These are phyloP conservation scores for Scenedesmus sp. DNA, from an alignment of 163 green algal genomes.

Conservation along the genomic window DNA sequence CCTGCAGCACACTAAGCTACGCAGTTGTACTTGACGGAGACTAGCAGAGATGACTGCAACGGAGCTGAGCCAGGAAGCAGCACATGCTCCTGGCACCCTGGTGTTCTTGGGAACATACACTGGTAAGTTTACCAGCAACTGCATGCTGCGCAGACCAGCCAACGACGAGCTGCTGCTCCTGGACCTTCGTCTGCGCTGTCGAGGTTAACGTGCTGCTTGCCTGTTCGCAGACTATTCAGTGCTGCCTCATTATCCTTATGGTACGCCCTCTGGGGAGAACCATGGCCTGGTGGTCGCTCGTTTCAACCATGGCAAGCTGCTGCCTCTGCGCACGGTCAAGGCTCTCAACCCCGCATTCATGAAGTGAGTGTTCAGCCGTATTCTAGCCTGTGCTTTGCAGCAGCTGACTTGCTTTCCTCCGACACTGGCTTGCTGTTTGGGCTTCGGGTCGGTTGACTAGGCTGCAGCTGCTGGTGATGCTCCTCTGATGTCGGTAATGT, in stretches of 20 bases:
- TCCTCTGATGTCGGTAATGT: neutral
- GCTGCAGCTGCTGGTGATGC: neutral
- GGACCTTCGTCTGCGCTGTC: neutral
- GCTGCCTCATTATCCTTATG: constrained; percentile 50
- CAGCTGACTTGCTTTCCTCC: no score
- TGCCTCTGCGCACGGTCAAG: neutral
- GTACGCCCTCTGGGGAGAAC: neutral
- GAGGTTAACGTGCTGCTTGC: neutral
- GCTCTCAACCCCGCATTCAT: constrained; percentile 52
- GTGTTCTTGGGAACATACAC: constrained; percentile 55
- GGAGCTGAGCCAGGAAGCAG: constrained; percentile 13
- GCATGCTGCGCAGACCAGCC: neutral
- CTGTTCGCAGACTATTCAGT: constrained; percentile 14
- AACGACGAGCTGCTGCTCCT: constrained; percentile 4
- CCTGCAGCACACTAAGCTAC: neutral
- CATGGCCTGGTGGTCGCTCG: constrained; percentile 38
- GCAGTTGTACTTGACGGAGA: neutral
- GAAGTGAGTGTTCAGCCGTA: constrained; percentile 34
- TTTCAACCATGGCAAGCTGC: constrained; percentile 34
- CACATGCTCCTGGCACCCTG: constrained; percentile 35
- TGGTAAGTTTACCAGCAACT: neutral
- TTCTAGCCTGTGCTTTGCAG: neutral
- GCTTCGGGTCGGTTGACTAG: constrained; percentile 2
- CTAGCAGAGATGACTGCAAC: neutral
- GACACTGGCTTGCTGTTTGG: neutral